Evolutionary conservation across 83 land plant genomes (phyloP), one percentile per base, ranked within the genome.

Genomic region (Thuja plicata): DNA sequence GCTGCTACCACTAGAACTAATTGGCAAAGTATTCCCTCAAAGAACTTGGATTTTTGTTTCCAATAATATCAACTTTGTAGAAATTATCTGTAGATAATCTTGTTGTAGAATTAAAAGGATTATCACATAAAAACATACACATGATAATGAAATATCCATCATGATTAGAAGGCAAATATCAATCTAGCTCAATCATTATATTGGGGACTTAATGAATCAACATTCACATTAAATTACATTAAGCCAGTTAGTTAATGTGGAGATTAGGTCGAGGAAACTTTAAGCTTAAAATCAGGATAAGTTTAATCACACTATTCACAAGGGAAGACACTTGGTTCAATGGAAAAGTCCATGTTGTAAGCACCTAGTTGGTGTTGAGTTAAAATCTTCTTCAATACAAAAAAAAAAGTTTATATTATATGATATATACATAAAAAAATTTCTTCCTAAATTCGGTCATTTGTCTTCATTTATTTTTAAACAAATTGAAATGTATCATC

Each of bases 61-160:
- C 15, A 97, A 92, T 62, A 97, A 92, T 17, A 97, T 92, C 99
- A 97, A 93, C 91, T 97, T 97, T 84, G 95, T 30, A 62, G 99
- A 97, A 86, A 97, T 94, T 87, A 88, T 97, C 71, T 93, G 87
- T 12, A 96, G 88, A 91, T 96, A 96, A 89, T 97, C 97, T 89
- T 94, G 91, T 97, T 97, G 96, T 41, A 87, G 86, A 71, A 84
- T 83, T 32, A 19, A 15, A 87, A 40, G 12, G 3, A 73, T n/a
- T 9, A 73, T 35, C 12, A n/a, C 35, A 2, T 74, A 11, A 12
- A 3, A 5, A 74, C 8, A 74, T 74, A 4, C 35, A 74, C 15
- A 32, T 13, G 17, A 74, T 34, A 34, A 13, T 74, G 1, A 74
- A 32, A 30, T 34, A 74, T 32, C 15, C 37, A 32, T 74, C 17